phyloP scores from a whole-genome alignment of 805 yeast genomes.

The Candida tammaniensis region DNA sequence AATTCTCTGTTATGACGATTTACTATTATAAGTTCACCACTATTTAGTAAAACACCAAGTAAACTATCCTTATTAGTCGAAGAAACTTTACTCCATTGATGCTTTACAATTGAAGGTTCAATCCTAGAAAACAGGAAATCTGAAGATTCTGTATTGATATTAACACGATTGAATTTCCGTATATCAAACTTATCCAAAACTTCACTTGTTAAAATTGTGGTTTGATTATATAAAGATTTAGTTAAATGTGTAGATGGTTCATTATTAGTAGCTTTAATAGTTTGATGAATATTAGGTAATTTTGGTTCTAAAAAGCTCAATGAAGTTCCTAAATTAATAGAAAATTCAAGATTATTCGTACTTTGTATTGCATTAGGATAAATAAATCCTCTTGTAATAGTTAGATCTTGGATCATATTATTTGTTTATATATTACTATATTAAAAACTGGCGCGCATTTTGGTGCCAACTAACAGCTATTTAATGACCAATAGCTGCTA shows the following conservation, averaged over 20 bases:
- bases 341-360: conserved; percentile 34
- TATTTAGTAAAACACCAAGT: conserved; percentile 34
- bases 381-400: conserved; percentile 8
- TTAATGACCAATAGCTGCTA: no score
- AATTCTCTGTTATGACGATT: conserved; percentile 26
- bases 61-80: conserved; percentile 23
- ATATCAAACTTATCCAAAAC: conserved; percentile 25
- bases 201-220: conserved; percentile 26
- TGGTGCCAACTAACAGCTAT: no score
- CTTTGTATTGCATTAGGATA: conserved; percentile 27
- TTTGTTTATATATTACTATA: no score
- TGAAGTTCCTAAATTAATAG: conserved; percentile 32
- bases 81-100: conserved; percentile 31
- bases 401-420: conserved; percentile 13
- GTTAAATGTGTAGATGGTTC: conserved; percentile 3
- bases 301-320: conserved; percentile 37
- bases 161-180: conserved; percentile 24
- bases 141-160: conserved; percentile 24
- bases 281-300: conserved; percentile 29
- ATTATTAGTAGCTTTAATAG: conserved; percentile 17
- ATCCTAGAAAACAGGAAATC: conserved; percentile 29
- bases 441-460: no score
- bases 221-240: conserved; percentile 23
- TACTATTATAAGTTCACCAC: conserved; percentile 36
- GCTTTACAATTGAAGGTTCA: conserved; percentile 33